A percentile compares a stretch with the other conserved stretches of the same genome.
These are phyloP conservation scores for Parascedosporium putredinis DNA, from an alignment of 2,329 filamentous ascomycete species.

Conservation along the genomic window DNA sequence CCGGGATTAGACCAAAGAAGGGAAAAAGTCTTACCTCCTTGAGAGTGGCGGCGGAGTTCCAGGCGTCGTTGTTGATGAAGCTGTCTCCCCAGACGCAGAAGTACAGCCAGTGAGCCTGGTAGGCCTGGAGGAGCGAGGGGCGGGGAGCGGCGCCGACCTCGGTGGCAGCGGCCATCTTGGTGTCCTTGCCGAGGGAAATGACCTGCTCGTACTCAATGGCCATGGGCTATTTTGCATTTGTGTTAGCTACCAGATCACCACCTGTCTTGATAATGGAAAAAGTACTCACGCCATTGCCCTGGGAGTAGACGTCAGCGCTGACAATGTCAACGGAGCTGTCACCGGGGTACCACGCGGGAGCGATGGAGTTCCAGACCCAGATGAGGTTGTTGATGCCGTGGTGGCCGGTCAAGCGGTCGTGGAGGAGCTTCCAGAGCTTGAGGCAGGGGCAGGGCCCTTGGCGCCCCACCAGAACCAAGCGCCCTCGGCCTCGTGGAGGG, in stretches of 20 bases:
- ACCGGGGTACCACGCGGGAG: slow-evolving; percentile 35
- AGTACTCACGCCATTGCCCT: slow-evolving; percentile 29
- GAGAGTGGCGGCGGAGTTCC: slow-evolving; percentile 29
- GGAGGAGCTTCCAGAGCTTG: slow-evolving; percentile 31
- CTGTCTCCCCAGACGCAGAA: slow-evolving; percentile 35
- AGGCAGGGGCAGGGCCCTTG: slow-evolving; percentile 33
- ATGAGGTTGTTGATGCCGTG: slow-evolving; percentile 36
- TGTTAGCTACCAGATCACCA: neutral
- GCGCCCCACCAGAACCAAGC: slow-evolving; percentile 44
- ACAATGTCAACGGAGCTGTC: slow-evolving; percentile 34
- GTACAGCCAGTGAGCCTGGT: slow-evolving; percentile 36
- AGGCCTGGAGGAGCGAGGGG: slow-evolving; percentile 28
- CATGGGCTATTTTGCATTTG: slow-evolving; percentile 25
- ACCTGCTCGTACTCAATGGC: slow-evolving; percentile 32
- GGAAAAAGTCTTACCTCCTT: slow-evolving; percentile 19
- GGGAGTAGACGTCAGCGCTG: slow-evolving; percentile 32
- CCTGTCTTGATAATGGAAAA: neutral
- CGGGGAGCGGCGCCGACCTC: slow-evolving; percentile 36
- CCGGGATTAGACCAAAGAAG: neutral
- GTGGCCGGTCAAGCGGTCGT: slow-evolving; percentile 30
- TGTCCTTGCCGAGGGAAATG: slow-evolving; percentile 29
- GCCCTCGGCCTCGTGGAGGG: slow-evolving; percentile 39
- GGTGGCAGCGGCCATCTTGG: slow-evolving; percentile 35
- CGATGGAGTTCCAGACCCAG: slow-evolving; percentile 40
- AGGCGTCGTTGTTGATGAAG: slow-evolving; percentile 29